Percentiles rank a stretch among this genome's conserved stretches.
Evolutionary conservation across 306 rosid genomes (phyloP).

Genomic region (Fagus sylvatica): DNA sequence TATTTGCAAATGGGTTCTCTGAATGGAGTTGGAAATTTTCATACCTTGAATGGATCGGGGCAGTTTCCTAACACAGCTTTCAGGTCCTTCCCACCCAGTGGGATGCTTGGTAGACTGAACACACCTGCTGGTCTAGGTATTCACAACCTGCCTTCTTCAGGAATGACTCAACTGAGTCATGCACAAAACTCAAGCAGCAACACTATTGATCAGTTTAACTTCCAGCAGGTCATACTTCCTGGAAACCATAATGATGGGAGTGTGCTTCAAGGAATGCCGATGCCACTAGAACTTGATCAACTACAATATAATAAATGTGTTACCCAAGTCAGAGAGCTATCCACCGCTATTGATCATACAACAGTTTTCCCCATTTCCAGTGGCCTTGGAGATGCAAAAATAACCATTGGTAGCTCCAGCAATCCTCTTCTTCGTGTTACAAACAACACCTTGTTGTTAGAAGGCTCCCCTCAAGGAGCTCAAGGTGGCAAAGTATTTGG

Average conservation of each 20-base stretch:
- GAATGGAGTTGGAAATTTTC: slow-evolving; percentile 58
- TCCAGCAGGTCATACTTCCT: slow-evolving; percentile 44
- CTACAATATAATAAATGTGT: slow-evolving; percentile 39
- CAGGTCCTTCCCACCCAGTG: slow-evolving; percentile 64
- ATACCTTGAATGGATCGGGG: slow-evolving; percentile 49
- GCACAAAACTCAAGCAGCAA: slow-evolving; percentile 45
- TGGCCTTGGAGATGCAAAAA: slow-evolving; percentile 48
- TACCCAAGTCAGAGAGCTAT: slow-evolving; percentile 37
- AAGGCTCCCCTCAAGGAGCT: slow-evolving; percentile 43
- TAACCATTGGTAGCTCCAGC: slow-evolving; percentile 29
- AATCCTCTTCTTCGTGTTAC: slow-evolving; percentile 37
- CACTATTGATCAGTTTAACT: slow-evolving; percentile 45
- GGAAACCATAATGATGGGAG: slow-evolving; percentile 51
- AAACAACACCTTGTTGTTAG: slow-evolving; percentile 44
- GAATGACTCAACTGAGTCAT: slow-evolving; percentile 62
- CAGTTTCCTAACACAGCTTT: slow-evolving; percentile 59
- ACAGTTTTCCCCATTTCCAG: slow-evolving; percentile 50
- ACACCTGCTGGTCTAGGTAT: slow-evolving; percentile 59
- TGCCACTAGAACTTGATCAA: slow-evolving; percentile 54
- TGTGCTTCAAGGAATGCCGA: slow-evolving; percentile 54
- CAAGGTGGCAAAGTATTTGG: slow-evolving; percentile 50
- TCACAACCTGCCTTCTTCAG: slow-evolving; percentile 65
- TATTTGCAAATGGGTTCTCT: slow-evolving; percentile 61
- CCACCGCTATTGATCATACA: slow-evolving; percentile 40
- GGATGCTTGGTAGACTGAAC: slow-evolving; percentile 75